Base-by-base conservation (phyloP, 1,284 basidiomycete genomes). In the Afroboletus lepidellus region DNA sequence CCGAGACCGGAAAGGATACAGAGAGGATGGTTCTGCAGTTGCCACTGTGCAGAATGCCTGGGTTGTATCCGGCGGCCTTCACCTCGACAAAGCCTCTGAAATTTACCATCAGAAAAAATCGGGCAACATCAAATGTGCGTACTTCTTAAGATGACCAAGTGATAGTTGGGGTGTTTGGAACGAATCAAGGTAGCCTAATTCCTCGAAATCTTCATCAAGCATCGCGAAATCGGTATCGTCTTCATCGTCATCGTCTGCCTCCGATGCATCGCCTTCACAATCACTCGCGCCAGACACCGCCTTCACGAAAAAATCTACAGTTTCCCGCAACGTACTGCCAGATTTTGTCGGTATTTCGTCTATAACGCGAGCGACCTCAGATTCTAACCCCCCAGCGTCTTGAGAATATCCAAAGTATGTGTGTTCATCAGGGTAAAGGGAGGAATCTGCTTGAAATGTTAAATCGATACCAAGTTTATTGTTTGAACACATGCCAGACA, bases 341-440 rank as follows among this genome's bases (percentile, higher is more conserved):
- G 69, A 60, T 44, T 70, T 67, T 8, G 72, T 70, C 0, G 77
- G 63, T 15, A 84, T 61, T 20, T 66, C 67, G 53, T 80, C 75
- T 9, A 80, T 58, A n/a, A 77, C 68, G 18, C 65, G 55, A 48
- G 70, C 60, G 16, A 82, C 49, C 20, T 68, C 63, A 0, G 67
- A 43, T 1, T 76, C 69, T 9, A 76, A 56, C 38, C 74, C 69
- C 6, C 46, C 57, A 5, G 59, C 57, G 46, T 80, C 77, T 37
- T 74, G 70, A 18, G 76, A 74, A 48, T 79, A 82, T 29, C 79
- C 75, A 58, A 83, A 79, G 55, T 77, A 76, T 1, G 72, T 70
- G 57, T 86, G 84, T 51, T 70, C 72, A 23, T 71, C 71, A 4
- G 84, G 84, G 60, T 86, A 86, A 51, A 83, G 80, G 9, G 83